Percentiles rank a stretch among this genome's conserved stretches.
phyloP scores from a whole-genome alignment of 805 yeast species.

The Hanseniaspora lindneri region DNA sequence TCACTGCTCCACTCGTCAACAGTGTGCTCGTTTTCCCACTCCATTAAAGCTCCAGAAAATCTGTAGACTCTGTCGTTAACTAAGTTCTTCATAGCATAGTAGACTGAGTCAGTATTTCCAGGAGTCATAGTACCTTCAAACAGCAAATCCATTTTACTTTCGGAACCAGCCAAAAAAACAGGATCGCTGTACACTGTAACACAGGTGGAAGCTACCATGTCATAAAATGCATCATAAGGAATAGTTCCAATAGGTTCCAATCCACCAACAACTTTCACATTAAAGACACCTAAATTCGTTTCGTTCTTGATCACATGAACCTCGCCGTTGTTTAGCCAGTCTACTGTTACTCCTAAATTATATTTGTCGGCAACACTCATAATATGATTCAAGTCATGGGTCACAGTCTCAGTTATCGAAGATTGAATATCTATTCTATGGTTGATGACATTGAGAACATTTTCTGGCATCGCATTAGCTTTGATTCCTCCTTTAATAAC shows the following conservation, averaged over 20 bases:
- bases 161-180: background rate
- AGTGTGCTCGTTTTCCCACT: constrained; percentile 17
- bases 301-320: constrained; percentile 2
- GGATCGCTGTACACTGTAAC: constrained; percentile 46
- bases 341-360: constrained; percentile 16
- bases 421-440: constrained; percentile 49
- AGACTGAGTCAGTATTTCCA: constrained; percentile 20
- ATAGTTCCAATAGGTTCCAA: constrained; percentile 43
- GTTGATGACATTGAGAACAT: constrained; percentile 36
- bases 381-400: constrained; percentile 26
- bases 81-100: constrained; percentile 15
- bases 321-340: constrained; percentile 7
- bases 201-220: constrained; percentile 45
- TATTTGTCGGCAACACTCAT: constrained; percentile 16
- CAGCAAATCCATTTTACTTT: constrained; percentile 4
- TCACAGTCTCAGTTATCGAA: constrained; percentile 33
- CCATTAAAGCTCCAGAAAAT: constrained; percentile 16
- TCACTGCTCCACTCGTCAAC: constrained; percentile 19
- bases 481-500: constrained; percentile 48
- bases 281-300: constrained; percentile 17
- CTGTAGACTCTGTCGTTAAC: constrained; percentile 18
- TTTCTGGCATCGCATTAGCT: constrained; percentile 50
- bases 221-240: constrained; percentile 36
- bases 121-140: constrained; percentile 17
- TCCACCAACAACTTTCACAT: constrained; percentile 24